Evolutionary conservation across 164 flowering plant genomes (phyloP), one percentile per base, ranked within the genome.

Genomic region (Annona squamosa): DNA sequence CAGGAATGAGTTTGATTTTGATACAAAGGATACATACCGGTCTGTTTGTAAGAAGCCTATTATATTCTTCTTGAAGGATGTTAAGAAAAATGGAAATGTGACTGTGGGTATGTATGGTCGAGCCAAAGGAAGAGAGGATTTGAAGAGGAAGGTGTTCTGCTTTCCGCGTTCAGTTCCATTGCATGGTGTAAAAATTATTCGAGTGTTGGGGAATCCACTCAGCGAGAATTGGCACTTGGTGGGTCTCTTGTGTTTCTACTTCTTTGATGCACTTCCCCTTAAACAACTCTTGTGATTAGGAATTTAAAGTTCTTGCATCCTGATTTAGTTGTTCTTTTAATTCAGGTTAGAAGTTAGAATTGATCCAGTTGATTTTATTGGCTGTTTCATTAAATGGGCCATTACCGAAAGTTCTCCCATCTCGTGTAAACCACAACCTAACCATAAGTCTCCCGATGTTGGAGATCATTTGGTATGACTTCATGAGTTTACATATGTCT

Each of bases 211-310:
- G 16, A 69, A 79, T 73, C 85, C 90, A 41, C 75, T 81, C 26
- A 78, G 75, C 71, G 76, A 81, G 79, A 83, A 79, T 7, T 88
- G 92, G 92, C 89, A 84, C 77, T 44, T 81, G 89, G 91, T 88
- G 73, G 57, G 83, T 73, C 63, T 77, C 48, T 71, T 48, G 19
- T 47, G 45, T 2, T 56, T 42, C 13, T 64, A 42, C 43, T 66
- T 46, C 68, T 42, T 6, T 41, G n/a, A 64, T 5, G 3, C 37
- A 3, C 13, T 52, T 52, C 0, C 13, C 13, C 9, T 5, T 52
- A 9, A 16, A 52, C 13, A 16, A 52, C 9, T 13, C 59, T 52
- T 9, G 59, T 52, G 17, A 52, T 52, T 52, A 52, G 59, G 59
- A 52, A 52, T 52, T 10, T 52, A 52, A 10, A 10, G 9, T 52